Evolutionary conservation across 495 filamentous ascomycete genomes (phyloP), one percentile per base, ranked within the genome.

Genomic region (Amniculicola lignicola): DNA sequence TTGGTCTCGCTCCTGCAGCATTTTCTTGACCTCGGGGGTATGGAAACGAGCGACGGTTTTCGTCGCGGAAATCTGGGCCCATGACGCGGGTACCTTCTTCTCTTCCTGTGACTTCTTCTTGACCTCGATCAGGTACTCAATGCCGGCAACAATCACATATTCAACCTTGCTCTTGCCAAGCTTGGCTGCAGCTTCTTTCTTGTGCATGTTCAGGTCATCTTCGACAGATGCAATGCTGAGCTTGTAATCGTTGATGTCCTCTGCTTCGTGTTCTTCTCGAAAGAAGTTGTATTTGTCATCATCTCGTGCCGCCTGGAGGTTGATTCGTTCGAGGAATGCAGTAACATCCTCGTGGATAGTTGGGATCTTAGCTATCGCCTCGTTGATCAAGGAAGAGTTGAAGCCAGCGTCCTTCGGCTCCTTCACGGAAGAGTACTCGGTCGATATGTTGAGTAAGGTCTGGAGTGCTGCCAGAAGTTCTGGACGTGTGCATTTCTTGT

Each of bases 261-360:
- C 90, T 1, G 83, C 89, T 65, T 96, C 92, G 43, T 88, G 77
- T 2, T 85, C 81, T 52, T 95, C 88, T 2, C 86, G 81, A 71
- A 99, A 97, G 74, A 99, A 99, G 7, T 78, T 69, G 66, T 95
- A 96, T 59, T 96, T 96, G 70, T 99, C 90, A 64, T 97, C 87
- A 9, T 79, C 82, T 35, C 79, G 82, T 0, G 93, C 93, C 0
- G 94, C 89, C 61, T 92, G 76, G 40, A 83, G 72, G 57, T 94
- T 96, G 69, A 99, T 93, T 55, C 83, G 83, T 54, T 94, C 85
- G 14, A 99, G 79, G 57, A 86, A 90, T 2, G 68, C 75, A 16
- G 83, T 74, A 2, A 97, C 79, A 33, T 82, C 81, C 0, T 84
- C 75, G 11, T 78, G 69, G 33, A 99, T 93, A 1, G 76, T 81